phyloP scores from a whole-genome alignment of 192 early-diverging fungal species.

The Coemansia sp. region DNA sequence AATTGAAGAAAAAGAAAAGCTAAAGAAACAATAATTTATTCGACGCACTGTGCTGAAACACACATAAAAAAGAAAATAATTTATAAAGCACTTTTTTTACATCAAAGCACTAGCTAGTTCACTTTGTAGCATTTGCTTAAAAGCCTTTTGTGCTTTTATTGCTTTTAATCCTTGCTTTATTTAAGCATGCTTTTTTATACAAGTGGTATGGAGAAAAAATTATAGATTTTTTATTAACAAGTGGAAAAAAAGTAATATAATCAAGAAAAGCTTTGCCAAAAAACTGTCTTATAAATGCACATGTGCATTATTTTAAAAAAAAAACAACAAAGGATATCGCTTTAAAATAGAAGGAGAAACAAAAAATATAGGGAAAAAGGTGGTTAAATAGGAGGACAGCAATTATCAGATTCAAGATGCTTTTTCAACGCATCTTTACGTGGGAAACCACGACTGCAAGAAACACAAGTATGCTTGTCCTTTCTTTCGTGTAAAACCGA shows the following conservation, averaged over 20 bases:
- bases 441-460: slow-evolving; percentile 50
- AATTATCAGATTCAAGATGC: slow-evolving; percentile 29
- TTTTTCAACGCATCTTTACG: slow-evolving; percentile 54
- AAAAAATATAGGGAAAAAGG: neutral
- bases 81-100: neutral
- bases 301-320: neutral
- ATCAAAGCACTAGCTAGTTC: too few species aligned
- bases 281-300: too few species aligned
- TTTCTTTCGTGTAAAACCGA: slow-evolving; percentile 56
- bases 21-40: too few species aligned
- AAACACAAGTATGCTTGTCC: slow-evolving; percentile 51
- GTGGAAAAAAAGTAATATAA: neutral
- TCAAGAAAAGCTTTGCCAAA: too few species aligned
- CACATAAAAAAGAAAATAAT: too few species aligned
- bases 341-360: neutral
- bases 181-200: neutral
- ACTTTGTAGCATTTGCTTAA: slow-evolving; percentile 1
- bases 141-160: neutral
- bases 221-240: neutral
- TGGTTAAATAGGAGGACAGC: neutral
- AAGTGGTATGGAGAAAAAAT: neutral
- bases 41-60: too few species aligned
- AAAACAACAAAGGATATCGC: neutral
- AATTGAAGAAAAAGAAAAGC: too few species aligned
- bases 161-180: neutral